These are phyloP conservation scores for Lodderomyces theae DNA, from an alignment of 1,139 yeast species.

Conservation along the genomic window DNA sequence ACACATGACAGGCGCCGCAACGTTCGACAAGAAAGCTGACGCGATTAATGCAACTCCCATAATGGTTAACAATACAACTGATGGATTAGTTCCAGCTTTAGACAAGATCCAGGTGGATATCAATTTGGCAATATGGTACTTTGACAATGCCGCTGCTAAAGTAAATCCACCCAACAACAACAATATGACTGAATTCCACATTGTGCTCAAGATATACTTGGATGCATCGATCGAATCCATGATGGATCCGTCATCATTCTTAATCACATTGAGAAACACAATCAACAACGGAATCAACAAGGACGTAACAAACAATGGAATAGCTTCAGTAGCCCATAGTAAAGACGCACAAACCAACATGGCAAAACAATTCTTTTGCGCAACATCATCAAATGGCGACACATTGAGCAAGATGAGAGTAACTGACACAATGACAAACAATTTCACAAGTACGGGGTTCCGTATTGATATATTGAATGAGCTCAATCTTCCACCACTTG, in stretches of 20 bases:
- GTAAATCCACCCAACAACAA: constrained; percentile 71
- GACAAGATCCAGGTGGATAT: constrained; percentile 64
- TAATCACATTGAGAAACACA: constrained; percentile 52
- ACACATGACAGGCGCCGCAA: constrained; percentile 75
- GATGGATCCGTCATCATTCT: constrained; percentile 53
- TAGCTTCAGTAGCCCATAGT: constrained; percentile 71
- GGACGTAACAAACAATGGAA: constrained; percentile 68
- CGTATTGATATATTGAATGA: constrained; percentile 38
- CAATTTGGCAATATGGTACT: constrained; percentile 66
- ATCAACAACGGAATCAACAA: constrained; percentile 61
- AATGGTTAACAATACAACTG: constrained; percentile 57
- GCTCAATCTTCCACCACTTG: constrained; percentile 14
- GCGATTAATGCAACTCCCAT: constrained; percentile 69
- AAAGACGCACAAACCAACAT: constrained; percentile 66
- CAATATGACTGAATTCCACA: constrained; percentile 78
- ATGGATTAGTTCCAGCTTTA: constrained; percentile 65
- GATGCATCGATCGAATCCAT: constrained; percentile 57
- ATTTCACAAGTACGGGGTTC: constrained; percentile 46
- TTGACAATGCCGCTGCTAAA: constrained; percentile 69
- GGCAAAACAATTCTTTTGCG: constrained; percentile 67
- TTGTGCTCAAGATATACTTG: constrained; percentile 50
- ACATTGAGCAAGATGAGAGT: constrained; percentile 51
- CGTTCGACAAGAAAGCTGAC: constrained; percentile 79
- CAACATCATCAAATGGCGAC: constrained; percentile 56
- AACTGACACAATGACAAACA: constrained; percentile 40